A percentile compares a stretch with the other conserved stretches of the same genome.
Evolutionary conservation across 2,329 filamentous ascomycete species (phyloP).

Genomic region (Trichoderma atroviride): DNA sequence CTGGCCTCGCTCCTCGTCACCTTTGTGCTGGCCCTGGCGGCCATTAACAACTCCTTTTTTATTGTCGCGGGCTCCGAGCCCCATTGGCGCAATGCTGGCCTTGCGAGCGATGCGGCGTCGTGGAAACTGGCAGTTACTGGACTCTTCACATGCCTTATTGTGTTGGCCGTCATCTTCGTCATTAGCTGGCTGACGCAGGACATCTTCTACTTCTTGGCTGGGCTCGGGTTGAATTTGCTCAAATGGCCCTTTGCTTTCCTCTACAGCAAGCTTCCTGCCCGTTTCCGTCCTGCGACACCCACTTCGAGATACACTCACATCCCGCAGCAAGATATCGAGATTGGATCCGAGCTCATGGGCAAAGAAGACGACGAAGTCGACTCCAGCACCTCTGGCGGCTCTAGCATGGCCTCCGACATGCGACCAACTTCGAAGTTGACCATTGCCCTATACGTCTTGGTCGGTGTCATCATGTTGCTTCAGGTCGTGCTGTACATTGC

Average conservation of each 20-base stretch:
- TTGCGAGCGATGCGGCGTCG: slow-evolving; percentile 38
- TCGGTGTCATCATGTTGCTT: slow-evolving; percentile 29
- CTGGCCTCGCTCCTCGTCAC: slow-evolving; percentile 32
- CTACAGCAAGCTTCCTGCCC: slow-evolving; percentile 23
- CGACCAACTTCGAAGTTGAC: slow-evolving; percentile 14
- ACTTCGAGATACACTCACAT: slow-evolving; percentile 31
- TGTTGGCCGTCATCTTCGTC: slow-evolving; percentile 28
- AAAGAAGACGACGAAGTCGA: slow-evolving; percentile 27
- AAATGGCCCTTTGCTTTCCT: slow-evolving; percentile 32
- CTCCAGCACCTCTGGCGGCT: not conserved
- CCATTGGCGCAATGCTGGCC: slow-evolving; percentile 39
- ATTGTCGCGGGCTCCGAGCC: slow-evolving; percentile 38
- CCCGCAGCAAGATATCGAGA: slow-evolving; percentile 35
- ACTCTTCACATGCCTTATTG: slow-evolving; percentile 33
- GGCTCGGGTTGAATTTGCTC: slow-evolving; percentile 33
- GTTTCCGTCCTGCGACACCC: not conserved
- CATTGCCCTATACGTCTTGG: slow-evolving; percentile 22
- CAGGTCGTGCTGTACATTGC: slow-evolving; percentile 31
- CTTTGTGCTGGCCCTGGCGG: slow-evolving; percentile 27
- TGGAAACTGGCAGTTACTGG: slow-evolving; percentile 38
- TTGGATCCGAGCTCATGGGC: slow-evolving; percentile 23
- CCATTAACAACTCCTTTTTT: slow-evolving; percentile 35
- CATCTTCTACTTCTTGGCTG: slow-evolving; percentile 28
- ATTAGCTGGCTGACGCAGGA: slow-evolving; percentile 37
- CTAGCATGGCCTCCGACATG: slow-evolving; percentile 17